Evolutionary conservation across 192 early-diverging fungal species (phyloP).

Genomic region (Geosiphon pyriformis): DNA sequence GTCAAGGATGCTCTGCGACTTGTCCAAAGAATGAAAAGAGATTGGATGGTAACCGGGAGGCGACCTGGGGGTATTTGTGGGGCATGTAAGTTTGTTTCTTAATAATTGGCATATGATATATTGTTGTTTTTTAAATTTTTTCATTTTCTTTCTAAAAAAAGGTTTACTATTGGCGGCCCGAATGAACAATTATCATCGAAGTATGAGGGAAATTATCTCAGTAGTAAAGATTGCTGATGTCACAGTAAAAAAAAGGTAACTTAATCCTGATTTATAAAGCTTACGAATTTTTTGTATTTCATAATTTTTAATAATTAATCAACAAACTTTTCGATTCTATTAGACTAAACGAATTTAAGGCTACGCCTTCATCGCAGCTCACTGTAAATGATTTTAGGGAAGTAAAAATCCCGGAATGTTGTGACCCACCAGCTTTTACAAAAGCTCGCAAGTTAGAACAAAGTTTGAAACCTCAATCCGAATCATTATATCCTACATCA

Average conservation of each 20-base stretch:
- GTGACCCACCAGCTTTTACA: constrained; percentile 81
- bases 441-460: constrained; percentile 45
- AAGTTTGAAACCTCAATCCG: neutral
- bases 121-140: neutral
- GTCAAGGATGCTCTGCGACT: constrained; percentile 74
- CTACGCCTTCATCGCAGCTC: constrained; percentile 71
- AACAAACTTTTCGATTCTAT: constrained; percentile 11
- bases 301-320: neutral
- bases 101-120: neutral
- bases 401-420: constrained; percentile 75
- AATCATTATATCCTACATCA: neutral
- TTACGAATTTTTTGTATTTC: neutral
- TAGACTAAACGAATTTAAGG: constrained; percentile 75
- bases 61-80: constrained; percentile 94
- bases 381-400: constrained; percentile 75
- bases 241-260: constrained; percentile 72
- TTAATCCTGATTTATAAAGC: neutral
- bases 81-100: constrained; percentile 44
- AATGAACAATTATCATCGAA: constrained; percentile 85
- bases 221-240: constrained; percentile 87
- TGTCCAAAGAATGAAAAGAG: constrained; percentile 85
- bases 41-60: constrained; percentile 89
- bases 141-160: neutral
- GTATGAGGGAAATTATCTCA: constrained; percentile 75
- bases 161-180: constrained; percentile 77